Evolutionary conservation across 805 yeast species (phyloP).

Genomic region (Saturnispora hagleri): DNA sequence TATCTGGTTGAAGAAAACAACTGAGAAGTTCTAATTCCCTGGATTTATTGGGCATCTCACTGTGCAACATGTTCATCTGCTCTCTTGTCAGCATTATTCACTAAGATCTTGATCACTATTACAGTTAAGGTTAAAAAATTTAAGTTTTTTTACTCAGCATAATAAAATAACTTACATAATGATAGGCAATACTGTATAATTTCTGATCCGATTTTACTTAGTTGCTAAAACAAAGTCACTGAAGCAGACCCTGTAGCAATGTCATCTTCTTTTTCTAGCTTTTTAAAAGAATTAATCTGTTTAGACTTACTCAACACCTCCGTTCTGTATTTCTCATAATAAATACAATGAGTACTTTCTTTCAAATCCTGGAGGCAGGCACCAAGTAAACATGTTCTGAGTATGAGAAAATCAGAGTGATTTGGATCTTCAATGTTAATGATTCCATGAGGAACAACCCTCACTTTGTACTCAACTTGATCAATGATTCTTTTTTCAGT

Average conservation of each 20-base stretch:
- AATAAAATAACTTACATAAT: not conserved
- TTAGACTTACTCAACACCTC: constrained; percentile 22
- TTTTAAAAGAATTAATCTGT: not conserved
- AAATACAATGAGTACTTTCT: constrained; percentile 63
- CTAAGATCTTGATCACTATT: not conserved
- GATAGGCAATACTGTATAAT: not conserved
- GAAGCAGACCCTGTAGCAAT: not conserved
- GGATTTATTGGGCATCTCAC: constrained; percentile 22
- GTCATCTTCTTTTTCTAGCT: not conserved
- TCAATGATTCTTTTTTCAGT: constrained; percentile 59
- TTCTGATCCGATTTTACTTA: not conserved
- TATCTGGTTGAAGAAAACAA: constrained; percentile 28
- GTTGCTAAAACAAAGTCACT: not conserved
- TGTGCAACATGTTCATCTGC: not conserved
- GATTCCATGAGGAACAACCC: constrained; percentile 80
- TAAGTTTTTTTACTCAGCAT: not conserved
- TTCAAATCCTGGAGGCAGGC: constrained; percentile 75
- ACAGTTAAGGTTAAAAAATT: not conserved
- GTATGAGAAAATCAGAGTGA: constrained; percentile 69
- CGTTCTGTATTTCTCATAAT: constrained; percentile 69
- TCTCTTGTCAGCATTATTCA: constrained; percentile 4
- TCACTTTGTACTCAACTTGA: constrained; percentile 65
- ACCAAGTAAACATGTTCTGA: constrained; percentile 68
- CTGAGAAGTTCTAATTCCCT: constrained; percentile 30
- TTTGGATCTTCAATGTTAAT: constrained; percentile 75